A percentile compares a stretch with the other conserved stretches of the same genome.
Conservation (phyloP, 2,329 filamentous ascomycete species). For the Coleophoma crateriformis region DNA sequence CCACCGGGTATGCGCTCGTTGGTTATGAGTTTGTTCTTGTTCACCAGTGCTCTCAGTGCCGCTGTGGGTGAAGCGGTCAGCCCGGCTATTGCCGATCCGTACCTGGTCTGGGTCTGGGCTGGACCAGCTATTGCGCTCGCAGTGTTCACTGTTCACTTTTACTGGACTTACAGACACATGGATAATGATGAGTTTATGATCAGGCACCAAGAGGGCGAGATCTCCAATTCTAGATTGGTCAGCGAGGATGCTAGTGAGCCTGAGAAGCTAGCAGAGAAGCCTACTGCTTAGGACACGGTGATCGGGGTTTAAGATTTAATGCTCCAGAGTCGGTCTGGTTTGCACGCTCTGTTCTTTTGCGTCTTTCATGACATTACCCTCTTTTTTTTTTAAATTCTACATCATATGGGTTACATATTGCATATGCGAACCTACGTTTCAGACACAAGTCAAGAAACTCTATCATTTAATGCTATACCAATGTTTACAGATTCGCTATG, state of each 20-base stretch:
- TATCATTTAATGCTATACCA: no score
- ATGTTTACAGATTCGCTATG: no score
- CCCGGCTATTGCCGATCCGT: conserved; percentile 44
- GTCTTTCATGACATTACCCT: no score
- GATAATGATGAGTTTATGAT: conserved; percentile 53
- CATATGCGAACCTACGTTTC: no score
- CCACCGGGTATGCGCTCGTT: conserved; percentile 75
- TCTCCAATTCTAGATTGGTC: not conserved
- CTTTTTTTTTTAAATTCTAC: no score
- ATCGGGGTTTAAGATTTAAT: not conserved
- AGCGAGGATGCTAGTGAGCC: not conserved
- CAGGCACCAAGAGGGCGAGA: not conserved
- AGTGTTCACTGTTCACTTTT: conserved; percentile 58
- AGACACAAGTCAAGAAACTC: no score
- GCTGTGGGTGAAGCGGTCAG: conserved; percentile 13
- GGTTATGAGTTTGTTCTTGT: conserved; percentile 62
- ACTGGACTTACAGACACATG: conserved; percentile 57
- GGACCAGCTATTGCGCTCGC: conserved; percentile 56
- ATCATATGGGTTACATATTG: no score
- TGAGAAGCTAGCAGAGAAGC: not conserved
- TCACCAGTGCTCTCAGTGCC: conserved; percentile 56
- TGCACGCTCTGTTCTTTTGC: no score
- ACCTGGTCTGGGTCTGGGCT: conserved; percentile 67
- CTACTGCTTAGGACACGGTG: not conserved
- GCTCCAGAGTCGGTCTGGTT: no score